A percentile compares a stretch with the other conserved stretches of the same genome.
Conservation (phyloP, 805 yeast species). For the Metschnikowia noctiluminum region DNA sequence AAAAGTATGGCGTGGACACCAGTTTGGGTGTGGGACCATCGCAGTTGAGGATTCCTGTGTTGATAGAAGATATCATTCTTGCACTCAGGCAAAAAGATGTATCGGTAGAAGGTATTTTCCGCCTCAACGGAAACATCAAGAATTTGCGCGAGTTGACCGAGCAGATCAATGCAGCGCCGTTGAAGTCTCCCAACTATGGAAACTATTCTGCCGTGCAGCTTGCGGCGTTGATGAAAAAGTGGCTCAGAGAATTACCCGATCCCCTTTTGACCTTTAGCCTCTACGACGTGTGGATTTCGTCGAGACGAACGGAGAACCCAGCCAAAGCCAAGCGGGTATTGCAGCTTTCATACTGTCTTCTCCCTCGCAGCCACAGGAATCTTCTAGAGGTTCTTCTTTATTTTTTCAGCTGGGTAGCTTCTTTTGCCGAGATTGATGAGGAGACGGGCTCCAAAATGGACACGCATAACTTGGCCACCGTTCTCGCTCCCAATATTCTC, state of each 20-base stretch:
- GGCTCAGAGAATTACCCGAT: conserved; percentile 87
- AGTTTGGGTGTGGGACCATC: conserved; percentile 82
- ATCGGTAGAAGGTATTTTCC: conserved; percentile 93
- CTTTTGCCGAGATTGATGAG: conserved; percentile 90
- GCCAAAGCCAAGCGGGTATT: conserved; percentile 50
- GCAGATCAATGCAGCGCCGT: conserved; percentile 69
- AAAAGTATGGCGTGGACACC: conserved; percentile 75
- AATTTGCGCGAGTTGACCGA: conserved; percentile 70
- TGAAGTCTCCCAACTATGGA: conserved; percentile 64
- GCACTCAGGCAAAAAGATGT: conserved; percentile 87
- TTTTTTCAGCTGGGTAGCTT: conserved; percentile 92
- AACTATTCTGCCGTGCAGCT: conserved; percentile 84
- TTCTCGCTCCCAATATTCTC: conserved; percentile 86
- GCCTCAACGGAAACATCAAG: conserved; percentile 93
- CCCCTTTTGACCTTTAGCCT: conserved; percentile 78
- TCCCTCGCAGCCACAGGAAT: conserved; percentile 81
- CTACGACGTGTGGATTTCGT: conserved; percentile 73
- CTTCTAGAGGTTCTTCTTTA: conserved; percentile 79
- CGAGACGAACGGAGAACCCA: conserved; percentile 51
- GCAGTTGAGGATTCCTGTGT: conserved; percentile 74
- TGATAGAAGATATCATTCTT: conserved; percentile 80
- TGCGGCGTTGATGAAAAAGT: conserved; percentile 89
- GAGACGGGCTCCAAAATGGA: conserved; percentile 91
- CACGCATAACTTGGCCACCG: conserved; percentile 91
- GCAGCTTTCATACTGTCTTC: conserved; percentile 65